Conservation (phyloP, 2,329 filamentous ascomycete species). For the Canariomyces notabilis region DNA sequence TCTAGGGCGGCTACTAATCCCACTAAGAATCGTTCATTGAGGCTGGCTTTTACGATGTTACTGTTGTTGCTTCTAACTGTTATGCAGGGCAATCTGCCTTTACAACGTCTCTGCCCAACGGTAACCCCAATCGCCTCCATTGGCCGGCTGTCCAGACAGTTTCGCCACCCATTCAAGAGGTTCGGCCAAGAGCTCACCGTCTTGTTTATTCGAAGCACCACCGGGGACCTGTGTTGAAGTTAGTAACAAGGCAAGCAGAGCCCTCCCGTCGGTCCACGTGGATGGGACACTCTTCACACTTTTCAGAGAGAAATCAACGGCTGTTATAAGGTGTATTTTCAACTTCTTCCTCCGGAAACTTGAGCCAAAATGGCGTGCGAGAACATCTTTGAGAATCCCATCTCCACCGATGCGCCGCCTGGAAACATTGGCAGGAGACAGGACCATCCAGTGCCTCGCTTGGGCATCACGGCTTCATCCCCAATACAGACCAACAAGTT, state of each 20-base stretch:
- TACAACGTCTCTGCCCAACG: neutral
- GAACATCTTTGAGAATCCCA: constrained; percentile 53
- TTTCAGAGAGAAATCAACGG: constrained; percentile 6
- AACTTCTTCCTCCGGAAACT: constrained; percentile 27
- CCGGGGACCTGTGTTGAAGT: neutral
- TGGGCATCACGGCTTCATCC: constrained; percentile 42
- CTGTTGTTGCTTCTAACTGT: constrained; percentile 8
- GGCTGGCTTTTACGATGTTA: constrained; percentile 5
- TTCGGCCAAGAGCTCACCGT: neutral
- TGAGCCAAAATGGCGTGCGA: constrained; percentile 28
- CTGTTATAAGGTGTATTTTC: constrained; percentile 30
- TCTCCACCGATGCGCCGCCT: constrained; percentile 49
- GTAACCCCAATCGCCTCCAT: neutral
- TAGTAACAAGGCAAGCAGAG: neutral
- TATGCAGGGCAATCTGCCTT: constrained; percentile 6
- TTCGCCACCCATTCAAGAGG: no score
- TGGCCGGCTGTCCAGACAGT: neutral
- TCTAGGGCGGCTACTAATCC: no score
- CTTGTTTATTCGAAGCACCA: neutral
- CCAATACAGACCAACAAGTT: constrained; percentile 75
- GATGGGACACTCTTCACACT: constrained; percentile 1
- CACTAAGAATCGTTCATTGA: no score
- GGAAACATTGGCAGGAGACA: constrained; percentile 40
- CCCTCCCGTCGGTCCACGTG: neutral
- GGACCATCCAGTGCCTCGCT: constrained; percentile 55